Conservation (phyloP, 768 basidiomycete species). For the Rubroboletus satanas region DNA sequence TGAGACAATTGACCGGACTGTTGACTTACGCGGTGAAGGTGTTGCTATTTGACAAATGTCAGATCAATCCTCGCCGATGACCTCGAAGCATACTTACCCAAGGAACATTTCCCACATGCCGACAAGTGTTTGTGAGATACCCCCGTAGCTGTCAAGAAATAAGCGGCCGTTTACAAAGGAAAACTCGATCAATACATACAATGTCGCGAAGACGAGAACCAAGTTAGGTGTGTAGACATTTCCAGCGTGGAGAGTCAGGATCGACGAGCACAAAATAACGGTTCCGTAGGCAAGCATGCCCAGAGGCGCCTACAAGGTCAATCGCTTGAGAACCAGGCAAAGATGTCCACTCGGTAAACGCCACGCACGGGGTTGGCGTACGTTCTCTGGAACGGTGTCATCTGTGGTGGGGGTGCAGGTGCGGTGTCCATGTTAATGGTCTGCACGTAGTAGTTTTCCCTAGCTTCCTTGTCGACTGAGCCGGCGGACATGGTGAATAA, state of each 20-base stretch:
- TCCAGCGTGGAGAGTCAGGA: constrained; percentile 22
- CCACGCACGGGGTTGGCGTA: constrained; percentile 24
- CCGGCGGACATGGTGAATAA: constrained; percentile 17
- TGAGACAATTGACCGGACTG: neutral
- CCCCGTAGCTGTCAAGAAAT: constrained; percentile 24
- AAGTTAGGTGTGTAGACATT: constrained; percentile 20
- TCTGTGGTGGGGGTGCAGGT: constrained; percentile 11
- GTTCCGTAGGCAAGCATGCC: constrained; percentile 30
- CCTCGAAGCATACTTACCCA: constrained; percentile 15
- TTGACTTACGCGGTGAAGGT: constrained; percentile 27
- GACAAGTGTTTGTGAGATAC: constrained; percentile 29
- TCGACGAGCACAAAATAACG: constrained; percentile 29
- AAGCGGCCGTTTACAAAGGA: neutral
- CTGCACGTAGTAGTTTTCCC: constrained; percentile 28
- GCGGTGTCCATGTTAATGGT: constrained; percentile 21
- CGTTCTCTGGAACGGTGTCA: constrained; percentile 28
- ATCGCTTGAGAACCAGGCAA: neutral
- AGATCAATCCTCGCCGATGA: neutral
- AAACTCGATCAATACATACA: constrained; percentile 12
- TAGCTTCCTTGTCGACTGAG: constrained; percentile 22
- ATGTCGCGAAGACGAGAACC: constrained; percentile 28
- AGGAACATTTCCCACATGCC: constrained; percentile 34
- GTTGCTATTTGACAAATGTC: constrained; percentile 17
- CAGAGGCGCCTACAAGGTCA: constrained; percentile 21
- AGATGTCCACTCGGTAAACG: neutral